Percentiles rank a stretch among this genome's conserved stretches.
Conservation (phyloP, 805 yeast species). For the Maudiozyma bulderi region DNA sequence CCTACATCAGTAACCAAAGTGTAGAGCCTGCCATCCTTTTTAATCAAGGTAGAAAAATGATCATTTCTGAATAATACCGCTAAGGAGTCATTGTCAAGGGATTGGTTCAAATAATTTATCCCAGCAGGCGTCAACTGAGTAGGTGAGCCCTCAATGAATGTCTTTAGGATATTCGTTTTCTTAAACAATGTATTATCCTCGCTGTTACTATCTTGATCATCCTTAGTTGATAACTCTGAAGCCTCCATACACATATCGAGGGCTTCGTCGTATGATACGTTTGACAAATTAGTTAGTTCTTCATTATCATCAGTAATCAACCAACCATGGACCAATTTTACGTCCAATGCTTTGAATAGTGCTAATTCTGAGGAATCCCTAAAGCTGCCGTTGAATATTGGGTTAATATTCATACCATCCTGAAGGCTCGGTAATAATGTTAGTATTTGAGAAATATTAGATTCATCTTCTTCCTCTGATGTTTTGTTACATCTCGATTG, state of each 20-base stretch:
- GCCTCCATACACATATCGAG: constrained; percentile 46
- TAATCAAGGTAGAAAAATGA: constrained; percentile 69
- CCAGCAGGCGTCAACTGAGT: constrained; percentile 73
- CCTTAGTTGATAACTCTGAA: constrained; percentile 18
- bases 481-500: too few relatives aligned
- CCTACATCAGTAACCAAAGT: constrained; percentile 71
- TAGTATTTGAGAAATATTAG: neutral
- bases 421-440: constrained; percentile 51
- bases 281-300: constrained; percentile 24
- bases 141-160: constrained; percentile 47
- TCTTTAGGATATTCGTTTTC: constrained; percentile 27
- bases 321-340: constrained; percentile 79
- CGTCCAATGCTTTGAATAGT: constrained; percentile 47
- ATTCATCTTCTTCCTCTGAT: neutral
- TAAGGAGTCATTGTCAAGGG: constrained; percentile 42
- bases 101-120: constrained; percentile 33
- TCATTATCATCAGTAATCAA: constrained; percentile 34
- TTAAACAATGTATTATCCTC: neutral
- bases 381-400: constrained; percentile 55
- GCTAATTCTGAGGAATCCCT: constrained; percentile 40
- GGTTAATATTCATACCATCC: constrained; percentile 66
- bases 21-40: constrained; percentile 42
- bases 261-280: constrained; percentile 45
- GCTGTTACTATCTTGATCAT: constrained; percentile 6
- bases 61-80: constrained; percentile 79